phyloP scores from a whole-genome alignment of 139 green algal genomes.

The Tetraselmis striata region DNA sequence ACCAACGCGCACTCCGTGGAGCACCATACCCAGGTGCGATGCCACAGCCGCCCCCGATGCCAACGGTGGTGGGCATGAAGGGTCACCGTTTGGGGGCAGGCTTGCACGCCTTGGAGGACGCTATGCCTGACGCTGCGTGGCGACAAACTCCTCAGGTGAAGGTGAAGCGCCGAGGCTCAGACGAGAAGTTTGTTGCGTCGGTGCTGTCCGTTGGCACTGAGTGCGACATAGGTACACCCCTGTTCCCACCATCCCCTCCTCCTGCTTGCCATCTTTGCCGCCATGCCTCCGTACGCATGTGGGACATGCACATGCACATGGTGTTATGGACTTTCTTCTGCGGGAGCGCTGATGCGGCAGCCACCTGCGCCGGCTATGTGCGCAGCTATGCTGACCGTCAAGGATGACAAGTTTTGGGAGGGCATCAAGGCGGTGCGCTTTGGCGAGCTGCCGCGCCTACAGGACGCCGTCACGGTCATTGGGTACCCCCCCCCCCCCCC shows the following conservation, averaged over 20 bases:
- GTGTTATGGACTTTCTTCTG: no score
- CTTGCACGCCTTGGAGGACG: no score
- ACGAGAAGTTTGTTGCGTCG: conserved; percentile 82
- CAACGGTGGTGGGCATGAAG: no score
- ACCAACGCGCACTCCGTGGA: conserved; percentile 97
- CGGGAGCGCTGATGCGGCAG: no score
- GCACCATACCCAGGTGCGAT: conserved; percentile 90
- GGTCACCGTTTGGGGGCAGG: no score
- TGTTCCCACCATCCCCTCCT: no score
- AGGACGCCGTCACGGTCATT: conserved; percentile 84
- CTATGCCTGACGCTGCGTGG: background rate
- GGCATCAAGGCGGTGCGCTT: conserved; percentile 65
- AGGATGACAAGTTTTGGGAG: conserved; percentile 82
- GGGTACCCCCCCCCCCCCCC: no score
- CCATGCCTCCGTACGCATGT: no score
- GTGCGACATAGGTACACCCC: conserved; percentile 95
- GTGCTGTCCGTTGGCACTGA: conserved; percentile 90
- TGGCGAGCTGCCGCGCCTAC: conserved; percentile 61
- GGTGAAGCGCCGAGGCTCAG: conserved; percentile 82
- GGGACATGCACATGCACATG: no score
- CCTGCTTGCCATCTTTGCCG: no score
- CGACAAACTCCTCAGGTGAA: conserved; percentile 67
- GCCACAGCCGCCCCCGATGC: no score
- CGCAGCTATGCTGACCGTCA: conserved; percentile 75
- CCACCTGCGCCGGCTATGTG: no score